Evolutionary conservation across 257 asterid genomes (phyloP).

Genomic region (Voacanga thouarsii): DNA sequence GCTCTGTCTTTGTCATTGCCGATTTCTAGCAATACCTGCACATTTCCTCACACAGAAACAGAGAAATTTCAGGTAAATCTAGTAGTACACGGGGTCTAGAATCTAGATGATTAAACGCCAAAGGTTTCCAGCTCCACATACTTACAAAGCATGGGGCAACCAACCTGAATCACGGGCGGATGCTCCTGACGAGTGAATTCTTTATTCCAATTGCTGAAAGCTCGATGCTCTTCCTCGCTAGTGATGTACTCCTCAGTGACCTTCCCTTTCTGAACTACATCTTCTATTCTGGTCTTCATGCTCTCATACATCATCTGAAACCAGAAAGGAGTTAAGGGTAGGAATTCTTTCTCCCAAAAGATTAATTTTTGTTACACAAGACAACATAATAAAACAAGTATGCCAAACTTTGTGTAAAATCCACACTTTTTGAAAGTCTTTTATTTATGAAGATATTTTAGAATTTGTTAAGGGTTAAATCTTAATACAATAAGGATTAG

Average conservation of each 20-base stretch:
- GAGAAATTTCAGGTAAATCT: background rate
- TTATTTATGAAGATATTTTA: too few relatives aligned
- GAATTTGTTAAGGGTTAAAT: too few relatives aligned
- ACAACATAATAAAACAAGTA: background rate
- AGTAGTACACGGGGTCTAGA: too few relatives aligned
- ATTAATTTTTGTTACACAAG: background rate
- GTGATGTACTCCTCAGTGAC: constrained; percentile 35
- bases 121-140: background rate
- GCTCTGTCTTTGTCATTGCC: constrained; percentile 36
- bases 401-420: too few relatives aligned
- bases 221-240: constrained; percentile 20
- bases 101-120: background rate
- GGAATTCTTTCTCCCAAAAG: background rate
- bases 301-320: constrained; percentile 50
- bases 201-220: constrained; percentile 35
- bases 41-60: background rate
- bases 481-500: too few relatives aligned
- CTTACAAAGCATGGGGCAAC: background rate
- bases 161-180: constrained; percentile 57
- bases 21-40: constrained; percentile 44
- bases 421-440: too few relatives aligned
- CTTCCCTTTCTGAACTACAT: constrained; percentile 32
- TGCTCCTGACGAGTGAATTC: constrained; percentile 47
- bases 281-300: constrained; percentile 54
- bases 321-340: background rate